Evolutionary conservation across 805 yeast species (phyloP), one percentile per base, ranked within the genome.

Genomic region (Saturnispora gosingensis): DNA sequence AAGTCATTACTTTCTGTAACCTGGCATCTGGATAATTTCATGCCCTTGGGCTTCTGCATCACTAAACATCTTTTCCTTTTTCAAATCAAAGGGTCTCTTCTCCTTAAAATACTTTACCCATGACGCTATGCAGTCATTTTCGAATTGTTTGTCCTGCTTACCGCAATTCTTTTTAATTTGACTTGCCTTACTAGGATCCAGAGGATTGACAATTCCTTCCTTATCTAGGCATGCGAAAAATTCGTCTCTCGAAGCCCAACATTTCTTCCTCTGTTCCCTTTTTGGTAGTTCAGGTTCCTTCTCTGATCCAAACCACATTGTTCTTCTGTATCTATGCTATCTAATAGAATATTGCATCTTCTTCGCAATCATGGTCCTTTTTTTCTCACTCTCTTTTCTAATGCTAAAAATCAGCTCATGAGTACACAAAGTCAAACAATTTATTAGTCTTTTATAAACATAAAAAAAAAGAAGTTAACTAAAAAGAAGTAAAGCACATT

Each of bases 41-140:
- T 80, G 85, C 25, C 88, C 88, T 56, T 82, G 81, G 18, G 77
- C 81, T 61, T 84, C 88, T 59, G 88, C 80, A 63, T 85, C 82
- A 51, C 75, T 76, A 60, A 88, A 67, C 66, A 85, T 82, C 57
- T 76, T 73, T 56, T 80, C 85, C 66, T 84, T 82, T 59, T 80
- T 79, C 55, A 80, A 70, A 59, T 88, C 96, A 53, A 81, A 83
- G 39, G 82, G 84, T 59, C 97, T 78, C 67, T 89, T 90, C 67
- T 88, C 91, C 64, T 89, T 91, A 73, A 91, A 90, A 66, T 90
- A 89, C 54, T 83, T 75, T 55, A 80, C 88, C 98, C 98, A 90
- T 50, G 89, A 80, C 13, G 81, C 80, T 9, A 87, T 88, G 67
- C 98, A 90, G 58, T 82, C 80, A n/a, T 73, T 65, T 53, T 85